Percentiles rank a stretch among this genome's conserved stretches.
Evolutionary conservation across 2,329 filamentous ascomycete species (phyloP).

Genomic region (Dryadomyces sulphureus): DNA sequence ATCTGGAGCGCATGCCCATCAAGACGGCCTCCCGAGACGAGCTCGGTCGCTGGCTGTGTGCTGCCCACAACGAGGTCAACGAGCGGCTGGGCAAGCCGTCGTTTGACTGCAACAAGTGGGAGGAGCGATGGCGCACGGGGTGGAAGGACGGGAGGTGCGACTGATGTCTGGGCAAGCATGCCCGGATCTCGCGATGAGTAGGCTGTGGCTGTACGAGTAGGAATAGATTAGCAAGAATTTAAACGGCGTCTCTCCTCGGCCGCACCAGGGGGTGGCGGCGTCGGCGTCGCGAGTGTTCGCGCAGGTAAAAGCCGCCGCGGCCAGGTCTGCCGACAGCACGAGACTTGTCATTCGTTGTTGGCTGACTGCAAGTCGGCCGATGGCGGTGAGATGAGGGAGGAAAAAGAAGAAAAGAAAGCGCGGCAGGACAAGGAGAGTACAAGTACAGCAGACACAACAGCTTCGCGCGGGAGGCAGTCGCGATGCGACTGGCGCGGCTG

Average conservation of each 20-base stretch:
- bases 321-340: not conserved
- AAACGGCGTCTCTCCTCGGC: not conserved
- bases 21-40: constrained; percentile 44
- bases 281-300: not conserved
- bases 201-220: too few relatives aligned
- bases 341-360: not conserved
- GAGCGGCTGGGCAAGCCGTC: constrained; percentile 75
- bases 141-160: constrained; percentile 59
- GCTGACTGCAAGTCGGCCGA: not conserved
- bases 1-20: constrained; percentile 61
- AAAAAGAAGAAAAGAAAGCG: not conserved
- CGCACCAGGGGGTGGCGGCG: too few relatives aligned
- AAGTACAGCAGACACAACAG: not conserved
- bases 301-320: not conserved
- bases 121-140: constrained; percentile 87
- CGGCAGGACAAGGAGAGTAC: not conserved
- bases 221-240: not conserved
- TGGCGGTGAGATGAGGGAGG: not conserved
- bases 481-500: not conserved
- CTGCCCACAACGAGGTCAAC: constrained; percentile 79
- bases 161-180: constrained; percentile 14
- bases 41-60: constrained; percentile 71
- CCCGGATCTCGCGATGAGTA: not conserved
- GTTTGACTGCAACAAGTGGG: constrained; percentile 85
- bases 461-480: not conserved